Evolutionary conservation across 2,329 filamentous ascomycete genomes (phyloP), one percentile per base, ranked within the genome.

Genomic region (Torrubiella hemipterigena): DNA sequence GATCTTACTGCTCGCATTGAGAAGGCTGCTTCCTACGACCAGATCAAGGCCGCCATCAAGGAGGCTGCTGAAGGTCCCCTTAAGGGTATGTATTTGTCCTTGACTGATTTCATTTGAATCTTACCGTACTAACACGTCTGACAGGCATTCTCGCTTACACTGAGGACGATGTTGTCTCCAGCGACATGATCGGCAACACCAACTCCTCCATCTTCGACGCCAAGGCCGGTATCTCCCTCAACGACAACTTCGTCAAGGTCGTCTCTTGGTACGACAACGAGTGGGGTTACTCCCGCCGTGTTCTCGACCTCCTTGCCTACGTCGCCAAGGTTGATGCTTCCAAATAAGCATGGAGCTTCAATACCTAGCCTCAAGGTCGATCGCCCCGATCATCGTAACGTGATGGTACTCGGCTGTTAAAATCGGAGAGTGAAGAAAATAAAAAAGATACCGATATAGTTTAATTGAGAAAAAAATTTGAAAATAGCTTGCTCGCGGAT

Each of bases 241-340:
- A 96, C 78, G 66, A 86, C 55, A 87, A 95, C 79, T 96, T 96
- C 63, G 78, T 94, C 75, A 98, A 98, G 82, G 76, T 98, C 42
- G 81, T 95, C 60, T 79, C 79, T 53, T 96, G 89, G 91, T 94
- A 94, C 69, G 86, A 94, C 75, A 96, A 96, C 75, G 89, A 96
- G 77, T 95, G 87, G 86, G 91, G 87, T 56, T 96, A 98, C 81
- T 93, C 83, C 63, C 87, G 87, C 70, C 91, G 82, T 77, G 82
- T 87, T 53, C 68, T 87, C 48, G 82, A 91, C 66, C 81, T 91
- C 51, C 58, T 75, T 58, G 68, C 71, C 64, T 81, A 86, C 71
- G 73, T 87, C 52, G 69, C 81, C 63, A 82, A 83, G 72, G 77
- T 80, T 44, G 82, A 87, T 52, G 70, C 55, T 51, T 54, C 58